Base-by-base conservation (phyloP, 306 rosid genomes). In the Mucuna pruriens region DNA sequence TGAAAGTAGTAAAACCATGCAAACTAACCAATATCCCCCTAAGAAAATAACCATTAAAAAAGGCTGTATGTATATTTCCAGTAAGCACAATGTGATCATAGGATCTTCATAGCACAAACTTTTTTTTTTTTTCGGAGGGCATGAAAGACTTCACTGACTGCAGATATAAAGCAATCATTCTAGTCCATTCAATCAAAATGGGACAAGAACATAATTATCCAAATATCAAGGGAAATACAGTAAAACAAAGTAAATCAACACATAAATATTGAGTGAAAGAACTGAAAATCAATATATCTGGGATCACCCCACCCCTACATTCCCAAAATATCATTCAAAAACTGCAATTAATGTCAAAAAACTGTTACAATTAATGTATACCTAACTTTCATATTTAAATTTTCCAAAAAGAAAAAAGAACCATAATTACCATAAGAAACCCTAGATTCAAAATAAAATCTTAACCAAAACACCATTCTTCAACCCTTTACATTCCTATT, bases 1-100 rank as follows among this genome's bases (percentile, higher is more conserved):
- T n/a, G 57, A 42, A 51, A 65, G 71, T 55, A 38, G 44, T 38
- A 58, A 79, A 65, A 22, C 23, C 79, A 64, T 15, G 82, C 85
- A 76, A 71, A 54, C 57, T 8, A 73, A 74, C 19, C 49, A 79
- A 8, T 74, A 55, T 9, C 29, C 19, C 34, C 11, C 1, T 6
- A 39, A n/a, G 4, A 70, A 26, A 63, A 25, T 20, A 73, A 40
- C 26, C 22, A 44, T 19, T 26, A 20, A 29, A 26, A 65, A 73
- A 54, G 9, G 38, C 15, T 46, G 63, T 72, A 44, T 39, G 26
- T 26, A 75, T 25, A n/a, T n/a, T 61, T 44, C 23, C 10, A 12
- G 46, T 51, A 33, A 31, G 77, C 33, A 10, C 64, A 34, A 51
- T 36, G 10, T 4, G 7, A 38, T 36, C 29, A 65, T 51, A 51